These are phyloP conservation scores for Jimgerdemannia flammicorona DNA, from an alignment of 192 early-diverging fungal genomes.

Conservation along the genomic window DNA sequence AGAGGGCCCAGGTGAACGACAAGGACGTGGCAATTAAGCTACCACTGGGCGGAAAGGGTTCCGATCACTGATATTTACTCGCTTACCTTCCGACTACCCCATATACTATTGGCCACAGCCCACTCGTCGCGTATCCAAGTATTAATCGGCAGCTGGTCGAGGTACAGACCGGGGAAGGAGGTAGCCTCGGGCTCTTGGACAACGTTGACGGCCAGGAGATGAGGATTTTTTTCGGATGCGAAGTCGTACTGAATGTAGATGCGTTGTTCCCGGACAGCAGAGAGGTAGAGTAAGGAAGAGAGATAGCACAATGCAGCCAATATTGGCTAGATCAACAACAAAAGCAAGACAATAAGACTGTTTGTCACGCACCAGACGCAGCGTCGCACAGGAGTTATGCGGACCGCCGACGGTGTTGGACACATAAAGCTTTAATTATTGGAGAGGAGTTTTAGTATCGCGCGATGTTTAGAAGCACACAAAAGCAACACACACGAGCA, in stretches of 20 bases:
- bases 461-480: too few species aligned
- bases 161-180: constrained; percentile 68
- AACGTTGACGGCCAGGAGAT: constrained; percentile 27
- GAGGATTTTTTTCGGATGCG: neutral
- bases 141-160: constrained; percentile 46
- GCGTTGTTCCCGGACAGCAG: constrained; percentile 14
- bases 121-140: constrained; percentile 18
- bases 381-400: constrained; percentile 58
- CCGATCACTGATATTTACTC: constrained; percentile 7
- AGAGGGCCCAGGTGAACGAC: too few species aligned
- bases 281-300: neutral
- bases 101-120: constrained; percentile 14
- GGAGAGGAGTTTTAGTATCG: too few species aligned
- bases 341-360: too few species aligned
- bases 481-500: too few species aligned
- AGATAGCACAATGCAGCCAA: neutral
- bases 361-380: constrained; percentile 32
- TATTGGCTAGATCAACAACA: neutral
- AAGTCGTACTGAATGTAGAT: constrained; percentile 12
- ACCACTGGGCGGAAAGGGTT: too few species aligned
- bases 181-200: constrained; percentile 24
- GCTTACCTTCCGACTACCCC: constrained; percentile 25
- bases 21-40: too few species aligned
- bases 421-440: constrained; percentile 46
- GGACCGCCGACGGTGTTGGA: constrained; percentile 60